phyloP scores from a whole-genome alignment of 441 rosid species.

The Brassica hybrid region DNA sequence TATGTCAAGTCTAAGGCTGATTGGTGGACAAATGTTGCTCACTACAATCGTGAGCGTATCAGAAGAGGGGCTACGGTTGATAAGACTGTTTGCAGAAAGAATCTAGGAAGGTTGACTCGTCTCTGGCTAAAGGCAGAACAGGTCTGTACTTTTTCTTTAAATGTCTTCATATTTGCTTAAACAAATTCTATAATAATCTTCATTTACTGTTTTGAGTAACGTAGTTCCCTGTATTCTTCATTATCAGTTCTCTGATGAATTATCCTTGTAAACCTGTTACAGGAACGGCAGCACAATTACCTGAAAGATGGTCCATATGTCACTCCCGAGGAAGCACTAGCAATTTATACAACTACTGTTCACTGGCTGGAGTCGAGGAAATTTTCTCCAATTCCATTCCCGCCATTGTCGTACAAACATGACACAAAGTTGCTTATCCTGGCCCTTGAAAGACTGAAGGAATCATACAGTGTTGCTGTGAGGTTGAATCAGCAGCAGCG shows the following conservation, averaged over 20 bases:
- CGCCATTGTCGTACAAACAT: slow-evolving; percentile 7
- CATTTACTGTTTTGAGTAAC: neutral
- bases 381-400: slow-evolving; percentile 52
- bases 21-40: slow-evolving; percentile 99
- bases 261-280: slow-evolving; percentile 15
- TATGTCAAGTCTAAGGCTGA: slow-evolving; percentile 98
- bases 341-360: slow-evolving; percentile 96
- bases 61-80: slow-evolving; percentile 99
- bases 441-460: slow-evolving; percentile 97
- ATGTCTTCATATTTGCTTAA: neutral
- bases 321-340: slow-evolving; percentile 98
- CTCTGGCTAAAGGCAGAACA: slow-evolving; percentile 99
- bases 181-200: neutral
- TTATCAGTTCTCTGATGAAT: slow-evolving; percentile 15
- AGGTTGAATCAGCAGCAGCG: slow-evolving; percentile 96
- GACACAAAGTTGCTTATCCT: slow-evolving; percentile 67
- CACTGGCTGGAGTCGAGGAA: slow-evolving; percentile 99
- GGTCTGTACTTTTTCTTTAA: slow-evolving; percentile 44
- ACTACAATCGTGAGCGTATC: slow-evolving; percentile 97
- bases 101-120: slow-evolving; percentile 95
- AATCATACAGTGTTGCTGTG: slow-evolving; percentile 98
- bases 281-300: slow-evolving; percentile 98
- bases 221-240: slow-evolving; percentile 6
- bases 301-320: slow-evolving; percentile 99
- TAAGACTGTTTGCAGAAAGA: slow-evolving; percentile 96